A percentile compares a stretch with the other conserved stretches of the same genome.
These are phyloP conservation scores for Blastobotrys indianensis DNA, from an alignment of 1,139 yeast species.

Conservation along the genomic window DNA sequence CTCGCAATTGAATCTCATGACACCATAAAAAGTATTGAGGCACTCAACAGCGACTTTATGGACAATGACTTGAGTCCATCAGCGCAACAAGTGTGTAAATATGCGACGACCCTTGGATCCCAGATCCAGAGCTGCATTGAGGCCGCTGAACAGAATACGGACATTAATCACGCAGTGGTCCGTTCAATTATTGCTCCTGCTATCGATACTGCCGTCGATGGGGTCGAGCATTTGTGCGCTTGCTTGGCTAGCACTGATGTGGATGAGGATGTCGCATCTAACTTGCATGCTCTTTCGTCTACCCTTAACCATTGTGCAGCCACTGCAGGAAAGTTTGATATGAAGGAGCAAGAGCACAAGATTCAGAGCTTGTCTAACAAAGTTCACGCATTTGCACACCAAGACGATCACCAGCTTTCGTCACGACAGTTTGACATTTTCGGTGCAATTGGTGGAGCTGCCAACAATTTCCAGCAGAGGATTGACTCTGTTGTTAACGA, in stretches of 20 bases:
- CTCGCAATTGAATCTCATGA: constrained; percentile 22
- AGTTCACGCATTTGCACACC: not conserved
- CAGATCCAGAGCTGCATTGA: not conserved
- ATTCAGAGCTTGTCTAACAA: not conserved
- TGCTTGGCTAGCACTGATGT: not conserved
- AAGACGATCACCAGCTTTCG: not conserved
- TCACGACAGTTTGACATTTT: constrained; percentile 2
- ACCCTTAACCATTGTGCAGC: constrained; percentile 13
- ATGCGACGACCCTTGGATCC: not conserved
- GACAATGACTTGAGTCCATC: not conserved
- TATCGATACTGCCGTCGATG: constrained; percentile 29
- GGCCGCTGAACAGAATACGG: constrained; percentile 16
- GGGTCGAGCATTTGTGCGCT: constrained; percentile 28
- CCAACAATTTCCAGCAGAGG: constrained; percentile 24
- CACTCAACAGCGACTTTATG: not conserved
- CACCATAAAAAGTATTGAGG: constrained; percentile 4
- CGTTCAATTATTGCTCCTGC: constrained; percentile 25
- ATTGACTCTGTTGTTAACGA: constrained; percentile 24
- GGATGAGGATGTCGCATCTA: not conserved
- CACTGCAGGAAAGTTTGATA: constrained; percentile 14
- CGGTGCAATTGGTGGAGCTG: constrained; percentile 14
- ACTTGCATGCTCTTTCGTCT: not conserved
- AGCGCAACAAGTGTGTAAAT: too few species aligned
- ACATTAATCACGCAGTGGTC: constrained; percentile 22
- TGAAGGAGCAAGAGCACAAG: constrained; percentile 13